Conservation (phyloP, 2,329 filamentous ascomycete species). For the Aspergillus sp. region DNA sequence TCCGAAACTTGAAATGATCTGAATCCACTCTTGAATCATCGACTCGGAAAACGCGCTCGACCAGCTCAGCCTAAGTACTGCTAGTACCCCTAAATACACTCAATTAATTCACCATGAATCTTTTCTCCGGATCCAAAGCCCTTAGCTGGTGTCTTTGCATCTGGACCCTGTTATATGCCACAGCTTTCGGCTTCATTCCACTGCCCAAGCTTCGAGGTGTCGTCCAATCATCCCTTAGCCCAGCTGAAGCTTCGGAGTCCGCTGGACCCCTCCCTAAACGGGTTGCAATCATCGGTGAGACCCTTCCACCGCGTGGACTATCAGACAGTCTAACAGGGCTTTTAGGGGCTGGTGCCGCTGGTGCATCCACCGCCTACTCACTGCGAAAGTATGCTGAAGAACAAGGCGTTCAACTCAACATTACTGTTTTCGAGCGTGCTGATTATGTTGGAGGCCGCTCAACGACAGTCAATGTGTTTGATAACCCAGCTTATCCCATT, state of each 20-base stretch:
- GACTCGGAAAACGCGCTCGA: neutral
- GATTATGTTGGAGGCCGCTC: conserved; percentile 81
- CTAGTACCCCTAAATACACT: neutral
- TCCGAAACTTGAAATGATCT: neutral
- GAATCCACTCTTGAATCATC: neutral
- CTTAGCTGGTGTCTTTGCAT: conserved; percentile 12
- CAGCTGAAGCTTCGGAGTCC: conserved; percentile 14
- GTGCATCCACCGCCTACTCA: conserved; percentile 84
- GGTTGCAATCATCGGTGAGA: conserved; percentile 43
- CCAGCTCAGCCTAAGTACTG: neutral
- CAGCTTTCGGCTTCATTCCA: conserved; percentile 23
- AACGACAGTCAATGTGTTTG: conserved; percentile 79
- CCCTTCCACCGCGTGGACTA: neutral
- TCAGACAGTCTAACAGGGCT: conserved; percentile 10
- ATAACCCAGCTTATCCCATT: conserved; percentile 68
- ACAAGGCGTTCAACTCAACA: conserved; percentile 67
- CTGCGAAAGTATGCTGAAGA: conserved; percentile 71
- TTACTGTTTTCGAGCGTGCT: conserved; percentile 86
- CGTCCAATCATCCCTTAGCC: conserved; percentile 31
- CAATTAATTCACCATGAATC: conserved; percentile 15
- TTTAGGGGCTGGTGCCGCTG: conserved; percentile 84
- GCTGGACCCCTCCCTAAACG: conserved; percentile 30
- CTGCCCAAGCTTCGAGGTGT: conserved; percentile 26
- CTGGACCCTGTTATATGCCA: conserved; percentile 18
- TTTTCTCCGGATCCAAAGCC: neutral